Evolutionary conservation across 306 rosid genomes (phyloP).

Genomic region (Arachis stenosperma): DNA sequence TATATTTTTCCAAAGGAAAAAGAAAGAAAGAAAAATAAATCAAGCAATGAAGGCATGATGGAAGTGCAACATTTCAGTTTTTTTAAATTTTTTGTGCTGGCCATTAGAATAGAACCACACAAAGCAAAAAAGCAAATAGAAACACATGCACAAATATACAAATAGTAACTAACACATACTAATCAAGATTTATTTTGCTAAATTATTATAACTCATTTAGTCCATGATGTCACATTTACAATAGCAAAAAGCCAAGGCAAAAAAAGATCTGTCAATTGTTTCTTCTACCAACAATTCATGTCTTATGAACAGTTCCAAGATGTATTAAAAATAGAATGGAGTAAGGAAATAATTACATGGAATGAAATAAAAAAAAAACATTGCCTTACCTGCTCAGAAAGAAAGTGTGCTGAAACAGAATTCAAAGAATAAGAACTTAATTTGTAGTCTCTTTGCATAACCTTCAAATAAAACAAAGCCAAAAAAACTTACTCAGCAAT

Average conservation of each 20-base stretch:
- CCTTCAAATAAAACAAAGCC: conserved; percentile 53
- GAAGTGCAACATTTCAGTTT: conserved; percentile 4
- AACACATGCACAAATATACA: not conserved
- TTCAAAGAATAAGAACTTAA: conserved; percentile 95
- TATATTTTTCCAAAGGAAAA: conserved; percentile 18
- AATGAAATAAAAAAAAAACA: conserved; percentile 28
- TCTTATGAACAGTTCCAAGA: conserved; percentile 16
- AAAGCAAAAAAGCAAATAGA: conserved; percentile 1
- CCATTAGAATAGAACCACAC: conserved; percentile 14
- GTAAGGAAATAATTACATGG: conserved; percentile 24
- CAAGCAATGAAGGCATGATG: conserved; percentile 36
- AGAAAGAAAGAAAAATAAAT: conserved; percentile 5
- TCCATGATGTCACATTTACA: conserved; percentile 17
- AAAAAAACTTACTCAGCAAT: conserved; percentile 33
- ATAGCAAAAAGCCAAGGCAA: not conserved
- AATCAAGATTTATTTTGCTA: conserved; percentile 13
- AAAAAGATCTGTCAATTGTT: not conserved
- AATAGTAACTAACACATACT: conserved; percentile 18
- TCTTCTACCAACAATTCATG: conserved; percentile 13
- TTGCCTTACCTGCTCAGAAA: conserved; percentile 84
- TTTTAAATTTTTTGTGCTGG: not conserved
- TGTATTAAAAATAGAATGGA: conserved; percentile 27
- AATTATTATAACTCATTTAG: conserved; percentile 18
- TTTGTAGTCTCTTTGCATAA: conserved; percentile 89
- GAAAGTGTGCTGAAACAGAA: conserved; percentile 96